Evolutionary conservation across 2,329 filamentous ascomycete genomes (phyloP), one percentile per base, ranked within the genome.

Genomic region (Trichoderma arundinaceum): DNA sequence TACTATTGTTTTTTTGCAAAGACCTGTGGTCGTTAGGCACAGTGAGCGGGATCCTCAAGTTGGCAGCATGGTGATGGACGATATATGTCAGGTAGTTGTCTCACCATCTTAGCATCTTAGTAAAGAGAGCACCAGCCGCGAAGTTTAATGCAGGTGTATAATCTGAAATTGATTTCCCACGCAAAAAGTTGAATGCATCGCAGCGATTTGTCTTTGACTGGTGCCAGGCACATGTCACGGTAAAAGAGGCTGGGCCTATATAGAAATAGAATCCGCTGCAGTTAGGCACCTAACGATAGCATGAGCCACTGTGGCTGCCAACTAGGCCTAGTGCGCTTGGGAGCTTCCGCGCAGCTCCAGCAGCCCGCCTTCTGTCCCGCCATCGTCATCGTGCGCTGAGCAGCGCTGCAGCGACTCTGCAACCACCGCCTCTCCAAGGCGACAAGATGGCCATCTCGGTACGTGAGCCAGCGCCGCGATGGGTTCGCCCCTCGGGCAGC

Each of bases 381-480:
- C 69, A 71, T 74, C 74, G 73, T 76, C 74, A 76, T 76, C 69
- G 74, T 71, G 70, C 69, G 57, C 62, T 57, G 52, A 54, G 19
- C 48, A 54, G 33, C 51, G 68, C 69, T 43, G 13, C 51, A 49
- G 57, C 53, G 64, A 61, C 43, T 49, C 46, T 43, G 39, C 51
- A 59, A 54, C 39, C 51, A 62, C 67, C 48, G 56, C 59, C 64
- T 52, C 60, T 66, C 41, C 64, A 46, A 74, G 74, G 74, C 72
- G 68, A 72, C 72, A 74, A 72, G 67, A 77, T 77, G 75, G 75
- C 75, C 57, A 75, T 77, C 68, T 77, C 75, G 71, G 75, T 77
- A 71, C 41, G 72, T 69, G 28, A 57, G 19, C 43, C 48, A 41
- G 43, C 51, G 35, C n/a, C 28, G 5, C 17, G 17, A 19, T 28